These are phyloP conservation scores for Hydrangea macrophylla DNA, from an alignment of 148 eudicot genomes.

Conservation along the genomic window DNA sequence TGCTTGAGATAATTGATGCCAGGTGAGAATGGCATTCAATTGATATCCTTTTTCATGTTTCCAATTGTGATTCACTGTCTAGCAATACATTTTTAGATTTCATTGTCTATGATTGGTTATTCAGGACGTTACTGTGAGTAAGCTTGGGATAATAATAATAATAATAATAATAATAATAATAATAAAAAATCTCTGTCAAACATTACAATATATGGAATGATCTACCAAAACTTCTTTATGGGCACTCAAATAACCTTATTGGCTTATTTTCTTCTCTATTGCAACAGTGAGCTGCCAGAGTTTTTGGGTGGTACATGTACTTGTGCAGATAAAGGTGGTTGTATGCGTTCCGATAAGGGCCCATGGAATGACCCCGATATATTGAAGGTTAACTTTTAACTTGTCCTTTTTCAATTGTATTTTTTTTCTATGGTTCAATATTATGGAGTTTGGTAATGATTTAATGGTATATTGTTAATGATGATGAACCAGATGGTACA, in stretches of 20 bases:
- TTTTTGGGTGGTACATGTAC: slow-evolving; percentile 85
- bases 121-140: background rate
- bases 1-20: slow-evolving; percentile 83
- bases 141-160: background rate
- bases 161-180: too few relatives aligned
- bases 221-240: background rate
- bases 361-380: slow-evolving; percentile 89
- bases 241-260: slow-evolving; percentile 2
- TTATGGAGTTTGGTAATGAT: background rate
- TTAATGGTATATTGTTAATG: slow-evolving; percentile 6
- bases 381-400: slow-evolving; percentile 51
- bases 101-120: background rate
- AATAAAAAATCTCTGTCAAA: too few relatives aligned
- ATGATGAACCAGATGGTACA: slow-evolving; percentile 64
- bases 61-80: background rate
- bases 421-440: slow-evolving; percentile 5
- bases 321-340: slow-evolving; percentile 79
- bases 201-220: background rate
- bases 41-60: background rate
- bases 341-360: slow-evolving; percentile 85
- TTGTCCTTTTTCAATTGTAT: background rate
- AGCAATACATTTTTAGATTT: background rate
- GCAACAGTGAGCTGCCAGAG: slow-evolving; percentile 79
- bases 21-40: slow-evolving; percentile 41
- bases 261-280: background rate